Conservation (phyloP, 2,329 filamentous ascomycete genomes). For the Leptographium radiaticola region DNA sequence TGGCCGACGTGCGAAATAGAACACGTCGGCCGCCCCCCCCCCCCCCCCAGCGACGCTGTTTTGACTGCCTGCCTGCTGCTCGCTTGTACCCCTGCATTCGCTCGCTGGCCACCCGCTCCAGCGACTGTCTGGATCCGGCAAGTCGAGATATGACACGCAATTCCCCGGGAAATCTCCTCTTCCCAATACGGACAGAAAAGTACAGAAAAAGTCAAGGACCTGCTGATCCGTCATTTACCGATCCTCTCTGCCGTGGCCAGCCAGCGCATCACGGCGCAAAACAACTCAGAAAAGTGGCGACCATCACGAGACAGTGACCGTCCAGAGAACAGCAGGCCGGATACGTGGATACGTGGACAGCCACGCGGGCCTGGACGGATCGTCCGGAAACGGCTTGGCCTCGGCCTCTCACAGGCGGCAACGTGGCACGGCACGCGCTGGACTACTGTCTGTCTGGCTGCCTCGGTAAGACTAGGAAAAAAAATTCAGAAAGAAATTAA, state of each 20-base stretch:
- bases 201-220: neutral
- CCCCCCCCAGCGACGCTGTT: neutral
- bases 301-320: neutral
- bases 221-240: neutral
- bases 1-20: neutral
- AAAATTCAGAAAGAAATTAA: too few species aligned
- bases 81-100: neutral
- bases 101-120: neutral
- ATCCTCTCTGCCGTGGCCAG: neutral
- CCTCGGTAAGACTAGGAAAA: too few species aligned
- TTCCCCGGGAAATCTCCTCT: neutral
- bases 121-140: neutral
- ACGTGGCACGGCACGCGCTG: conserved; percentile 8
- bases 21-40: neutral
- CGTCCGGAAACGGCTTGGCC: neutral
- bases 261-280: neutral
- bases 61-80: neutral
- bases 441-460: neutral
- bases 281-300: neutral
- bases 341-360: neutral
- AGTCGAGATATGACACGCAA: neutral
- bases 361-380: neutral
- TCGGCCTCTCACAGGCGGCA: conserved; percentile 11
- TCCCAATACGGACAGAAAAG: too few species aligned
- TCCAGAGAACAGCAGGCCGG: neutral